Conservation (phyloP, 345 rosid genomes). For the Brassica carinata region DNA sequence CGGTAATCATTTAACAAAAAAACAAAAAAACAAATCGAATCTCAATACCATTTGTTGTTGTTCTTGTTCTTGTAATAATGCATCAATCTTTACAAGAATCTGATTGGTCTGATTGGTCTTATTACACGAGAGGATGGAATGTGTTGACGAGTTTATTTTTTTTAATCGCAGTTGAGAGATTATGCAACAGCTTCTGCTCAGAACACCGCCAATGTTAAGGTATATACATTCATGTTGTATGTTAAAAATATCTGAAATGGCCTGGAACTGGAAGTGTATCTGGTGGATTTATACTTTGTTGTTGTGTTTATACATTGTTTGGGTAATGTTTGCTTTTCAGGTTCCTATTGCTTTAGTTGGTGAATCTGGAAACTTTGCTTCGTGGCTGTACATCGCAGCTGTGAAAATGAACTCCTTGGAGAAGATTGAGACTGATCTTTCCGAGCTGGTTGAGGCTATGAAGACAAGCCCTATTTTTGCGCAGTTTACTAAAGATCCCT, state of each 20-base stretch:
- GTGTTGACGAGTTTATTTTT: too few relatives aligned
- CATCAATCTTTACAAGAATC: background rate
- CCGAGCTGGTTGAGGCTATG: conserved; percentile 64
- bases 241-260: too few relatives aligned
- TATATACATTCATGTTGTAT: too few relatives aligned
- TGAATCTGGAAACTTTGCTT: conserved; percentile 87
- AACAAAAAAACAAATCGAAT: background rate
- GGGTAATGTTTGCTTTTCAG: conserved; percentile 42
- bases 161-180: conserved; percentile 52
- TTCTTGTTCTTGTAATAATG: background rate
- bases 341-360: conserved; percentile 74
- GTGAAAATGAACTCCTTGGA: conserved; percentile 68
- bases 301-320: conserved; percentile 1
- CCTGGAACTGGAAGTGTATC: background rate
- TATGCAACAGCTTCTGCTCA: conserved; percentile 55
- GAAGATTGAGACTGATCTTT: conserved; percentile 73
- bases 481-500: conserved; percentile 74
- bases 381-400: conserved; percentile 73
- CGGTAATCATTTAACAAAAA: conserved; percentile 43
- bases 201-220: conserved; percentile 67
- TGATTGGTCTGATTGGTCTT: too few relatives aligned
- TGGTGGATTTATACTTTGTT: background rate
- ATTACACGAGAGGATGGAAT: too few relatives aligned
- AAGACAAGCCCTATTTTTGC: conserved; percentile 59
- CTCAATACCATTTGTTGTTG: background rate